phyloP scores from a whole-genome alignment of 306 rosid species.

The Morella rubra region DNA sequence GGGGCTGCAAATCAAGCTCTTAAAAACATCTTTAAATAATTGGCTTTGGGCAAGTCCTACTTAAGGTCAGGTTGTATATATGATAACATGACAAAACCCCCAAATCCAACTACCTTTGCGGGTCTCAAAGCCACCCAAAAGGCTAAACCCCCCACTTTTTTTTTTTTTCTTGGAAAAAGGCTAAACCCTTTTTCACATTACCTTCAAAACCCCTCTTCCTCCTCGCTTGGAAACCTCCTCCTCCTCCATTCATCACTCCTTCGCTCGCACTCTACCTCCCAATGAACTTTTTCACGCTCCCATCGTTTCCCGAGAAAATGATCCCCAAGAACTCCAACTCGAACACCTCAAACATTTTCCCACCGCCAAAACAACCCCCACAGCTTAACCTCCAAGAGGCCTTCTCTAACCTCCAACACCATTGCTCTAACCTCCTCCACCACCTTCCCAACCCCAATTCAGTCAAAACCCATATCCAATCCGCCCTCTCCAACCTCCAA shows the following conservation, averaged over 20 bases:
- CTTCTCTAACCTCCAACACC: slow-evolving; percentile 39
- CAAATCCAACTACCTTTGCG: too few relatives aligned
- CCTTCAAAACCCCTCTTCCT: background rate
- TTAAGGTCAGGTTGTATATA: too few relatives aligned
- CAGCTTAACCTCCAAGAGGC: slow-evolving; percentile 40
- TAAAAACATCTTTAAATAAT: too few relatives aligned
- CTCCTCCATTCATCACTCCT: background rate
- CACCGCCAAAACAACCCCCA: slow-evolving; percentile 31
- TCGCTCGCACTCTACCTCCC: background rate
- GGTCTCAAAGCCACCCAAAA: background rate
- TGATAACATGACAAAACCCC: too few relatives aligned
- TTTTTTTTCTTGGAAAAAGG: too few relatives aligned
- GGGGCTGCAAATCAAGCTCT: too few relatives aligned
- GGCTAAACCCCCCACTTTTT: too few relatives aligned
- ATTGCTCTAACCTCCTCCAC: slow-evolving; percentile 45
- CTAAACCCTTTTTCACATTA: background rate
- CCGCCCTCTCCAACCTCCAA: slow-evolving; percentile 40
- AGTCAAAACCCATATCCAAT: slow-evolving; percentile 42
- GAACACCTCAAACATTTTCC: slow-evolving; percentile 24
- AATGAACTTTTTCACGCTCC: background rate
- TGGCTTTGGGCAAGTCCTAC: too few relatives aligned
- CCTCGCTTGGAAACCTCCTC: background rate
- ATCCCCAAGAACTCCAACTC: slow-evolving; percentile 28
- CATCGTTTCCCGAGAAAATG: slow-evolving; percentile 28
- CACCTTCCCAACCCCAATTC: slow-evolving; percentile 31